Percentiles rank a stretch among this genome's conserved stretches.
Evolutionary conservation across 1,284 basidiomycete genomes (phyloP).

Genomic region (Erythrobasidium hasegawianum): DNA sequence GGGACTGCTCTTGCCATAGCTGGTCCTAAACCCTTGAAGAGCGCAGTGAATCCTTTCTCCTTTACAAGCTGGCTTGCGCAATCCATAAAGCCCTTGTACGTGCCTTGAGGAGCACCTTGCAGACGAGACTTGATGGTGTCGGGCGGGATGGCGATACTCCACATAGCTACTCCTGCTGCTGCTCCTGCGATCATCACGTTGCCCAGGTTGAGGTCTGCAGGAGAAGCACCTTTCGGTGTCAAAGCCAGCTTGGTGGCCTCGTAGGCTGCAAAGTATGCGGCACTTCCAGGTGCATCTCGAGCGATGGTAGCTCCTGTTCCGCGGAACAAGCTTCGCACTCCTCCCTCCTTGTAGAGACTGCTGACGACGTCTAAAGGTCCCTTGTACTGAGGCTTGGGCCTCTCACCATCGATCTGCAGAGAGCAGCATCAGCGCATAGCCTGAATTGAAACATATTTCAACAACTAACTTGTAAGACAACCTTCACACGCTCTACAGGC

Average conservation of each 20-base stretch:
- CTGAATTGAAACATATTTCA: no score
- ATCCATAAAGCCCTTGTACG: conserved; percentile 89
- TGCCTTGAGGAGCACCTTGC: conserved; percentile 94
- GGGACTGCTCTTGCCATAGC: conserved; percentile 72
- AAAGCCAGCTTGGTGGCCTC: conserved; percentile 86
- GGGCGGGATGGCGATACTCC: conserved; percentile 89
- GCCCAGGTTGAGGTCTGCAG: conserved; percentile 77
- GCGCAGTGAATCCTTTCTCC: conserved; percentile 75
- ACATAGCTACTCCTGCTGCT: conserved; percentile 95
- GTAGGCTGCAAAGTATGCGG: conserved; percentile 98
- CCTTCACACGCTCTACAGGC: conserved; percentile 96
- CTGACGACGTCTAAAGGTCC: conserved; percentile 88
- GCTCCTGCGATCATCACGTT: conserved; percentile 91
- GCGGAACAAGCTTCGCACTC: conserved; percentile 84
- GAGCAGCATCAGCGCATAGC: conserved; percentile 24
- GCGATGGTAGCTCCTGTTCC: conserved; percentile 88
- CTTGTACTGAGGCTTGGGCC: conserved; percentile 71
- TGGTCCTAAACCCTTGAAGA: conserved; percentile 97
- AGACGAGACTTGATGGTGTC: conserved; percentile 91
- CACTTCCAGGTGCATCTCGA: conserved; percentile 92
- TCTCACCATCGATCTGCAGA: conserved; percentile 84
- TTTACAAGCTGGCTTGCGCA: conserved; percentile 89
- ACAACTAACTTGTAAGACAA: conserved; percentile 72
- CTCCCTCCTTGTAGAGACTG: conserved; percentile 92
- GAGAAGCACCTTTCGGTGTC: conserved; percentile 68